Evolutionary conservation across 2,329 filamentous ascomycete genomes (phyloP).

Genomic region (Thermoascus crustaceus): DNA sequence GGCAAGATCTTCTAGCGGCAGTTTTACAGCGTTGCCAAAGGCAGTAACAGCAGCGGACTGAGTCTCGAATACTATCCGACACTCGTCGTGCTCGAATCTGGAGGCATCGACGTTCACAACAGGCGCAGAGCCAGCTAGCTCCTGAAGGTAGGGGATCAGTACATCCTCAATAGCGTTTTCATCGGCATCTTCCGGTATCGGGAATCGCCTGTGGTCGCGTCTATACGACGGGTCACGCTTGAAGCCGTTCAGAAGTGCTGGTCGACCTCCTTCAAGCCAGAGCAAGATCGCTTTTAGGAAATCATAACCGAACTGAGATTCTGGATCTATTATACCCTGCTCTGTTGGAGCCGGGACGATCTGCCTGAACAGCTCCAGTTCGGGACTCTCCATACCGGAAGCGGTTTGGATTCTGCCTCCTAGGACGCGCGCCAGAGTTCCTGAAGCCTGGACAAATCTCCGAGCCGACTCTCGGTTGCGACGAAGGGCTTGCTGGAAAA

Average conservation of each 20-base stretch:
- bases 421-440: conserved; percentile 49
- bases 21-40: conserved; percentile 46
- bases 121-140: conserved; percentile 42
- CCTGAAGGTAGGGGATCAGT: conserved; percentile 53
- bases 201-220: conserved; percentile 39
- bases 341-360: conserved; percentile 42
- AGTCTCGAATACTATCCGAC: conserved; percentile 43
- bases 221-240: conserved; percentile 37
- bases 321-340: conserved; percentile 27
- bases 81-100: conserved; percentile 49
- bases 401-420: conserved; percentile 44
- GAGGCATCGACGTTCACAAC: conserved; percentile 51
- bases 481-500: conserved; percentile 48
- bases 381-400: conserved; percentile 28
- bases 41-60: conserved; percentile 50
- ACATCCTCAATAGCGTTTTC: conserved; percentile 48
- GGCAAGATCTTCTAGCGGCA: conserved; percentile 46
- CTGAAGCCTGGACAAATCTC: conserved; percentile 56
- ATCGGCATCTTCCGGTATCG: conserved; percentile 43
- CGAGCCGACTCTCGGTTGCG: conserved; percentile 48
- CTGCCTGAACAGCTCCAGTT: conserved; percentile 40
- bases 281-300: conserved; percentile 56
- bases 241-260: conserved; percentile 50
- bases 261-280: conserved; percentile 53
- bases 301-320: conserved; percentile 54